A percentile compares a stretch with the other conserved stretches of the same genome.
Conservation (phyloP, 2,329 filamentous ascomycete genomes). For the Magnaporthales sp. region DNA sequence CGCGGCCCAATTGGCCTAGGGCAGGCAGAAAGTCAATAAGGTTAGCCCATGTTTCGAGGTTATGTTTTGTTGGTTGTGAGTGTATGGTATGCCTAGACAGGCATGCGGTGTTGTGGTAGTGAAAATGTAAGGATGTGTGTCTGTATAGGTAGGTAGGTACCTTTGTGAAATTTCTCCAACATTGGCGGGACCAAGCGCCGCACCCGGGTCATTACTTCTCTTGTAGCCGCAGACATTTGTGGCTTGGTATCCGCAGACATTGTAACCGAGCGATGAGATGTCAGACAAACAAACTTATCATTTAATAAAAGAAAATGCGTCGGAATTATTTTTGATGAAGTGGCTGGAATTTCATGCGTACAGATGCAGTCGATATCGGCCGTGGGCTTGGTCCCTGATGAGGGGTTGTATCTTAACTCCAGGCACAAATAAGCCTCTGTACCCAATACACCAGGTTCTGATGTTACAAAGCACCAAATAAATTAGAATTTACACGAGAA, state of each 20-base stretch:
- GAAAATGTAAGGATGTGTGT: too few relatives aligned
- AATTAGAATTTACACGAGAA: too few relatives aligned
- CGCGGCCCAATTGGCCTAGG: conserved; percentile 78
- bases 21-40: background rate
- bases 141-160: conserved; percentile 40
- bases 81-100: background rate
- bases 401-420: background rate
- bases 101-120: background rate
- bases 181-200: conserved; percentile 89
- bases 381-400: background rate
- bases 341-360: background rate
- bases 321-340: background rate
- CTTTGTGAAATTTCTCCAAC: conserved; percentile 94
- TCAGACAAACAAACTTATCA: background rate
- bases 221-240: conserved; percentile 61
- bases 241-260: conserved; percentile 15
- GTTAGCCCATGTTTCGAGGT: background rate
- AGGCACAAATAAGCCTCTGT: background rate
- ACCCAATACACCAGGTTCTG: background rate
- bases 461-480: background rate
- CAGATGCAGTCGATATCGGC: background rate
- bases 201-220: conserved; percentile 69
- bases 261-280: background rate
- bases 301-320: background rate
- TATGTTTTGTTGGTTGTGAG: background rate